Conservation (phyloP, 148 eudicot species). For the Gaultheria prostrata region DNA sequence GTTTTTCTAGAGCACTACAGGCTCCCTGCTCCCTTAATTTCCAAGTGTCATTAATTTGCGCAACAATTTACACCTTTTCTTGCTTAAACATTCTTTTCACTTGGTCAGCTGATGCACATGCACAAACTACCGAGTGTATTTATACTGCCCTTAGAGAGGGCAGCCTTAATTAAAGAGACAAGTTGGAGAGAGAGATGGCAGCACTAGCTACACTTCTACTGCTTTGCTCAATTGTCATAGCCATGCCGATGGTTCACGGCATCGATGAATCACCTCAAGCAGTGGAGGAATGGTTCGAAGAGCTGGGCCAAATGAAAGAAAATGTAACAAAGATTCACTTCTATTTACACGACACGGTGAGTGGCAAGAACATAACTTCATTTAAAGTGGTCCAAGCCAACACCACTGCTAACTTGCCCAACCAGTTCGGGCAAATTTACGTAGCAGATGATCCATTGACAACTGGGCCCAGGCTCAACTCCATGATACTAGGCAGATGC, state of each 20-base stretch:
- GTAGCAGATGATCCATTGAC: conserved; percentile 22
- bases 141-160: no score
- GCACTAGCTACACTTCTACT: not conserved
- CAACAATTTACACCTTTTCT: no score
- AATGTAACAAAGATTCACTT: conserved; percentile 36
- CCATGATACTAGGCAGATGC: conserved; percentile 22
- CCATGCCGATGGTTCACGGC: conserved; percentile 10
- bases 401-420: not conserved
- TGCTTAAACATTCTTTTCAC: no score
- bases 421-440: conserved; percentile 1
- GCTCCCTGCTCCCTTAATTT: no score
- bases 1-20: no score
- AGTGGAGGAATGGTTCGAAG: conserved; percentile 29
- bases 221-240: conserved; percentile 13
- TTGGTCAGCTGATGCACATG: not conserved
- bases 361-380: conserved; percentile 18
- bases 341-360: conserved; percentile 24
- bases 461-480: conserved; percentile 22
- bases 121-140: not conserved
- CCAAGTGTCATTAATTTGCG: no score
- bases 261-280: conserved; percentile 1
- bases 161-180: not conserved
- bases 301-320: conserved; percentile 3
- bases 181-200: conserved; percentile 1
- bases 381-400: conserved; percentile 10